Conservation (phyloP, 2,329 filamentous ascomycete genomes). For the Periglandula ipomoeae region DNA sequence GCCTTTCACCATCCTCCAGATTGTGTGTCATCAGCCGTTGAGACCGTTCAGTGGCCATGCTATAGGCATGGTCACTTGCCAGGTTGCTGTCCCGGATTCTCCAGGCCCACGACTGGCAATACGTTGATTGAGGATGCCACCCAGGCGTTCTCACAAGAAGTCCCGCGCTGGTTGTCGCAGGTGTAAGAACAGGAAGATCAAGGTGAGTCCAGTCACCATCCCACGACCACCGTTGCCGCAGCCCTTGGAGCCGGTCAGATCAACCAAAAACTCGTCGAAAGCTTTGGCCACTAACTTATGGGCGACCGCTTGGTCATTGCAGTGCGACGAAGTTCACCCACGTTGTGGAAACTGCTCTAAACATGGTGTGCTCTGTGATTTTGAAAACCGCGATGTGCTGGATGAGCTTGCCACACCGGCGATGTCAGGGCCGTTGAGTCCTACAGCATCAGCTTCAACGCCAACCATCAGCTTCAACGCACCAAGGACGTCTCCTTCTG, state of each 20-base stretch:
- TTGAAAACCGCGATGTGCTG: constrained; percentile 42
- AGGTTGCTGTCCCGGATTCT: constrained; percentile 17
- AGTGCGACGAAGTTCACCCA: constrained; percentile 60
- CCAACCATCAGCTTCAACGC: constrained; percentile 1
- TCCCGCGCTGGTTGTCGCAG: constrained; percentile 56
- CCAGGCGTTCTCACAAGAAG: constrained; percentile 60
- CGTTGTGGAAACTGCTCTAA: constrained; percentile 58
- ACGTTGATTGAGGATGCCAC: constrained; percentile 41
- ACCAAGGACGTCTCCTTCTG: constrained; percentile 13
- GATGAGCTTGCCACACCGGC: constrained; percentile 33
- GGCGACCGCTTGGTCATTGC: background rate
- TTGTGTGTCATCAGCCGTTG: background rate
- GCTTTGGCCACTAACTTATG: background rate
- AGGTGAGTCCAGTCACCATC: constrained; percentile 35
- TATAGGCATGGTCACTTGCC: constrained; percentile 16
- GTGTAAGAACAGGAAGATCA: constrained; percentile 62
- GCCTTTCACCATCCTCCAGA: no score
- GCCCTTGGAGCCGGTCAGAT: background rate
- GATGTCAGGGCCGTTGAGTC: constrained; percentile 11
- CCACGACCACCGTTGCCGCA: background rate
- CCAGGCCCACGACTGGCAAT: constrained; percentile 14
- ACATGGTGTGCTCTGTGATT: constrained; percentile 58
- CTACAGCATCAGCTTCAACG: constrained; percentile 12
- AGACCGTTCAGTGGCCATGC: constrained; percentile 16
- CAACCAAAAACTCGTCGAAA: background rate